Evolutionary conservation across 139 green algal genomes (phyloP), one percentile per base, ranked within the genome.

Genomic region (Tetratostichococcus sp.): DNA sequence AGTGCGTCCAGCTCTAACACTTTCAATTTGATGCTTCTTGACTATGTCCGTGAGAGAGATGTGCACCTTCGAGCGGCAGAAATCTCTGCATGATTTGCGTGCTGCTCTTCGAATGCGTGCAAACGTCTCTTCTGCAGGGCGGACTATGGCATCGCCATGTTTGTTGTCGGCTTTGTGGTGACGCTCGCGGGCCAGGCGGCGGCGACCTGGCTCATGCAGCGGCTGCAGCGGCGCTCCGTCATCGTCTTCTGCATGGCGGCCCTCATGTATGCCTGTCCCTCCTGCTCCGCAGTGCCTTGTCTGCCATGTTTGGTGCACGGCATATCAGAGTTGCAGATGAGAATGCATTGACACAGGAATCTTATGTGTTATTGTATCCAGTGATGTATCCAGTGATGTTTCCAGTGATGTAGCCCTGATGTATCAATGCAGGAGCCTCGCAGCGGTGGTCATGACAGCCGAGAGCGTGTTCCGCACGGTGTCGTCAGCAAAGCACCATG

Each of bases 161-260:
- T 86, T 16, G 11, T 72, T 0, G n/a, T 88, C 4, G 84, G 81
- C 0, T 69, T 87, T 22, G 59, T 82, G 6, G 69, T 74, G n/a
- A 89, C 84, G 0, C 66, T 83, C 0, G 43, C 42, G 0, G 86
- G 84, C 28, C 84, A 89, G 80, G 50, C 77, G 35, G 74, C 50
- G 30, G 75, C 67, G 65, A 69, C 75, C 35, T 75, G 67, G 67
- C 77, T 82, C 30, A 78, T 82, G 77, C 28, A 35, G 58, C 17
- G n/a, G 14, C 58, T 85, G 2, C n/a, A 70, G 21, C 42, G 76
- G 19, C 75, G 82, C 43, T 65, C 33, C 14, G 43, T 87, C 19
- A 62, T 85, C 30, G 76, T 87, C 21, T 75, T 75, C 39, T 22
- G 72, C 6, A 87, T 87, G 79, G 76, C 76, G 0, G 32, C 33